A percentile compares a stretch with the other conserved stretches of the same genome.
These are phyloP conservation scores for Saitozyma sp. DNA, from an alignment of 768 basidiomycete genomes.

Conservation along the genomic window DNA sequence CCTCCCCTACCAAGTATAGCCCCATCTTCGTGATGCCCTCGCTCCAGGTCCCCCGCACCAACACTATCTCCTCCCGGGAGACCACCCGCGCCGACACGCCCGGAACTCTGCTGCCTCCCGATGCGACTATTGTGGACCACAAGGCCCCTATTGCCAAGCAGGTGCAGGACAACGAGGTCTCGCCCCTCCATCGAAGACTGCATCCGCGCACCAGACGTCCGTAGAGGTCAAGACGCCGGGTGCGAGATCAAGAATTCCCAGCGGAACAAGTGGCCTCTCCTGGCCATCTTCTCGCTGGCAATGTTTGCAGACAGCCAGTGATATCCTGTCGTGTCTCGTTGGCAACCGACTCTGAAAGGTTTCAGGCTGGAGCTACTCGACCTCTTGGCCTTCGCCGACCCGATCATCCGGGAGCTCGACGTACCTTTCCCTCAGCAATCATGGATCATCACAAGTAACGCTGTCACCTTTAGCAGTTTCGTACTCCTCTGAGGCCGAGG, in stretches of 20 bases:
- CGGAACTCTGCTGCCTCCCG: conserved; percentile 10
- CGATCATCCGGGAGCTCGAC: conserved; percentile 13
- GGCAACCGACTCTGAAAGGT: neutral
- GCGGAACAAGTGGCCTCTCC: conserved; percentile 15
- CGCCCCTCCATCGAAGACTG: too few relatives aligned
- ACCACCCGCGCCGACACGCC: conserved; percentile 1
- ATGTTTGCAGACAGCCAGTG: conserved; percentile 14
- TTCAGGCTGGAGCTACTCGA: conserved; percentile 11
- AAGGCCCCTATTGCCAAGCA: neutral
- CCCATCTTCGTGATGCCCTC: too few relatives aligned
- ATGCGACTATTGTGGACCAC: conserved; percentile 6
- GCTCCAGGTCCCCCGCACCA: conserved; percentile 2
- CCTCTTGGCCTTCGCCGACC: conserved; percentile 20
- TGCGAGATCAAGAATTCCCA: conserved; percentile 10
- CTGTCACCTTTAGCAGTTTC: conserved; percentile 32
- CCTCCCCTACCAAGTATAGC: too few relatives aligned
- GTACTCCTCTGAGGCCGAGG: conserved; percentile 35
- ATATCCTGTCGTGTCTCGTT: neutral
- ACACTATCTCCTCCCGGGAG: conserved; percentile 7
- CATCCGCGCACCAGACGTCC: neutral
- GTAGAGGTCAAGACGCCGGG: neutral
- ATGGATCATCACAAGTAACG: conserved; percentile 25
- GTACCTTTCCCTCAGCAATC: conserved; percentile 9
- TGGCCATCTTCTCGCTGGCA: conserved; percentile 19
- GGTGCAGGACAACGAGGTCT: too few relatives aligned